Evolutionary conservation across 805 yeast genomes (phyloP), one percentile per base, ranked within the genome.

Genomic region (Spathaspora hagerdaliae): DNA sequence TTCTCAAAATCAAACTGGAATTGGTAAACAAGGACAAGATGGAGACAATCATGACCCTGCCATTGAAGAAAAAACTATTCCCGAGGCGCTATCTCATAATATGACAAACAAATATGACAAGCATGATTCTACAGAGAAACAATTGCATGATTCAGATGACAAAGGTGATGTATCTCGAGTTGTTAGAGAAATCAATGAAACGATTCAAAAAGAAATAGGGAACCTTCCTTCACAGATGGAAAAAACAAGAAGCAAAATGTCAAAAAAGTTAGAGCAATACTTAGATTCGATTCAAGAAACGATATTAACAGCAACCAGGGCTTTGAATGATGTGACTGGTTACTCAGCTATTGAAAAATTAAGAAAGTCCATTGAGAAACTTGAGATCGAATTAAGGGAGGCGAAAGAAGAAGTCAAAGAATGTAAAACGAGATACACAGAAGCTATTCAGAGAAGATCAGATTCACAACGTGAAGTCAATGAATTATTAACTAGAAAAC

Each of bases 321-420:
- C 91, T 1, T 72, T 92, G 31, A 94, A 94, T 57, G 96, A 90
- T 54, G 83, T 90, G 9, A 92, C 99, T 0, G 99, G 99, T 0
- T 94, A 94, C 62, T 77, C 89, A 0, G 73, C 83, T 14, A 87
- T 94, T 46, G 96, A 87, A 57, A 71, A 74, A 47, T 65, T 92
- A 54, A 84, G 89, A 62, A 61, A 70, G 27, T 65, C 78, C 1
- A 88, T 94, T 29, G 80, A 76, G 7, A 52, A 55, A 2, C 61
- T 69, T 38, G 97, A 92, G 54, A 49, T 50, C 11, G 70, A 74
- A 31, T 61, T 88, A 35, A 68, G 69, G 41, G 61, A 59, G 1
- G 66, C 81, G 4, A 78, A 87, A 46, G 61, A 61, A 0, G 54
- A 65, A 1, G 82, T 86, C 6, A 73, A 70, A 36, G 37, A 33